Base-by-base conservation (phyloP, 495 filamentous ascomycete genomes). In the Tuber umbilicatum region DNA sequence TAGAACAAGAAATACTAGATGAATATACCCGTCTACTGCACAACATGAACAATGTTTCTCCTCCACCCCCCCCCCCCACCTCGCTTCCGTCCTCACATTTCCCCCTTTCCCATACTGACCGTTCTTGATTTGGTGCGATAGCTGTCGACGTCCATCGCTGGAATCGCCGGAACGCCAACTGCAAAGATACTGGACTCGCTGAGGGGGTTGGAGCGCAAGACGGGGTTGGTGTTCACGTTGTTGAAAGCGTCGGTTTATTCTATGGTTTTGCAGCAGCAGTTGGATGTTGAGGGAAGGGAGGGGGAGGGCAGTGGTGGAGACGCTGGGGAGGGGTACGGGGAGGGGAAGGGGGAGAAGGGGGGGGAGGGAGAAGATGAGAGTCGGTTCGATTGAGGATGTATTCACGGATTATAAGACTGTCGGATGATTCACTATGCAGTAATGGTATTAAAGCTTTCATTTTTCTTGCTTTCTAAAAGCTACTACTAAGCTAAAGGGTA, bases 171-270 rank as follows among this genome's bases (percentile, higher is more conserved):
- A 67, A 85, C 85, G 41, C 91, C 92, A 0, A 89, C 90, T 0
- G 84, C 88, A n/a, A 89, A 90, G 79, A 90, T 94, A 69, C 85
- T 94, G 43, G 94, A 99, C 83, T 89, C 90, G n/a, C 84, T 99
- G 75, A 86, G 95, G 69, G 88, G 92, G 45, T 87, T 99, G 71
- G 95, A 99, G 85, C 87, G 95, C 77, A 97, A 98, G 87, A 97
- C 93, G 38, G 92, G 92, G 68, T 86, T 96, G 55, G 95, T 97
- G 43, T 97, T 94, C 84, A 99, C 95, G 74, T 82, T 97, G 82
- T 86, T 99, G 82, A 98, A 99, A 86, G 94, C 95, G 43, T 97
- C 94, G 84, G 95, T 98, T 70, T 98, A 98, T 84, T 95, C 91
- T 83, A 97, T 99, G 86, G 94, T 99, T 78, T 83, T 99, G 85